Base-by-base conservation (phyloP, 1,284 basidiomycete species). In the Fomitopsis palustris region DNA sequence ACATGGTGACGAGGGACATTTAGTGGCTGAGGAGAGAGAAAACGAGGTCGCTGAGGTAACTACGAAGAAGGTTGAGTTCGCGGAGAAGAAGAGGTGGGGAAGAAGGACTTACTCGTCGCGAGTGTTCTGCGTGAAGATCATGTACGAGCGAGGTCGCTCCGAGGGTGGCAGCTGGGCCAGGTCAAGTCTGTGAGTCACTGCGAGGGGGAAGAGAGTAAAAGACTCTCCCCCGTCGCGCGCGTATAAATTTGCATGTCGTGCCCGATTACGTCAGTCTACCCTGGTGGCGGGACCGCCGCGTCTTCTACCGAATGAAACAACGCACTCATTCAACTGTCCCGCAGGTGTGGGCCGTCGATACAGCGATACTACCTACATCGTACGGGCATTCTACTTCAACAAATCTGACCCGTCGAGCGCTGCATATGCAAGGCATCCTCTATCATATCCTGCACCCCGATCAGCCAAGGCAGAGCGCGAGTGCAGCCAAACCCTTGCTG, bases 21-120 rank as follows among this genome's bases (percentile, higher is more conserved):
- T 74, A 89, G 69, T 82, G 74, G 69, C 77, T 84, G 70, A 84
- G 78, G 63, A 92, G 86, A 65, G 89, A 89, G 74, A 90, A 93
- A 58, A 93, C 88, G 70, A 92, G 87, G 78, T 93, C 91, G 73
- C 88, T 89, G 74, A 93, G 86, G 71, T 93, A 93, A 69, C 91
- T 92, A 59, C 61, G 55, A 29, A 41, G 60, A 54, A 69, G 61
- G 66, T 63, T 52, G 56, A 59, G 31, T 38, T 29, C 61, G 31
- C 61, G 61, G 54, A 54, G 38, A 8, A 47, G 6, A 10, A n/a
- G n/a, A 47, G n/a, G n/a, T n/a, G n/a, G n/a, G 21, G 55, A 53
- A 53, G 43, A 31, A 41, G 63, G 38, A 73, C 85, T 65, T 74
- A 92, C 90, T 92, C 90, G 90, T 92, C 90, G 71, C 90, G 84